A percentile compares a stretch with the other conserved stretches of the same genome.
phyloP scores from a whole-genome alignment of 2,329 filamentous ascomycete genomes.

The Xylariaceae sp. region DNA sequence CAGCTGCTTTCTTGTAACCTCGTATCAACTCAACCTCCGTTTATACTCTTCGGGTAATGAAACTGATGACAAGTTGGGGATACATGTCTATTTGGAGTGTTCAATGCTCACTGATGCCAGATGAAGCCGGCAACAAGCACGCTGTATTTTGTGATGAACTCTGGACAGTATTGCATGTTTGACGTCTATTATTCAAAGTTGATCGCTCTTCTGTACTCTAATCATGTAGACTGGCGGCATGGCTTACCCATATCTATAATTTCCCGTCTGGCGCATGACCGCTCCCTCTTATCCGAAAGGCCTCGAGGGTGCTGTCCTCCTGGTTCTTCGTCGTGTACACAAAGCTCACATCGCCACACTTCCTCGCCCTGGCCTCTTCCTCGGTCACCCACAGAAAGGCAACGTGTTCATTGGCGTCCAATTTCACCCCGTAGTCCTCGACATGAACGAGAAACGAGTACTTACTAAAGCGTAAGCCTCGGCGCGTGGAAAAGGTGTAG shows the following conservation, averaged over 20 bases:
- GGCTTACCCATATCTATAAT: not conserved
- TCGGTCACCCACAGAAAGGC: conserved; percentile 32
- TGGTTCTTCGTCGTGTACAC: conserved; percentile 25
- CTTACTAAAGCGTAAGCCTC: conserved; percentile 24
- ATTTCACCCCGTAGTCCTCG: conserved; percentile 25
- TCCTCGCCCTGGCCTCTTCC: conserved; percentile 26
- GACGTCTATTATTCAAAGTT: too few species aligned
- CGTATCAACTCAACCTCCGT: too few species aligned
- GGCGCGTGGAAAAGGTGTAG: conserved; percentile 19
- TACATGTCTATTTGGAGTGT: too few species aligned
- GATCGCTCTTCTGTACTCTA: not conserved
- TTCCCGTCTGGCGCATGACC: not conserved
- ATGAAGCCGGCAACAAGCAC: too few species aligned
- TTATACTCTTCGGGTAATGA: too few species aligned
- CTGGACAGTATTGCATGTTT: too few species aligned
- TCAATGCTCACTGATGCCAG: too few species aligned
- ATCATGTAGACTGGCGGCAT: not conserved
- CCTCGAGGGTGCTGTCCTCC: conserved; percentile 21
- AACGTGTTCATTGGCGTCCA: conserved; percentile 32
- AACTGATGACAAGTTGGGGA: too few species aligned
- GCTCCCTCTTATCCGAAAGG: conserved; percentile 21
- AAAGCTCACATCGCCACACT: conserved; percentile 24
- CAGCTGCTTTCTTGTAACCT: too few species aligned
- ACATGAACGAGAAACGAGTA: conserved; percentile 28
- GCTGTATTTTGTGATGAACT: too few species aligned